Base-by-base conservation (phyloP, 164 flowering plant genomes). In the Santalum album region DNA sequence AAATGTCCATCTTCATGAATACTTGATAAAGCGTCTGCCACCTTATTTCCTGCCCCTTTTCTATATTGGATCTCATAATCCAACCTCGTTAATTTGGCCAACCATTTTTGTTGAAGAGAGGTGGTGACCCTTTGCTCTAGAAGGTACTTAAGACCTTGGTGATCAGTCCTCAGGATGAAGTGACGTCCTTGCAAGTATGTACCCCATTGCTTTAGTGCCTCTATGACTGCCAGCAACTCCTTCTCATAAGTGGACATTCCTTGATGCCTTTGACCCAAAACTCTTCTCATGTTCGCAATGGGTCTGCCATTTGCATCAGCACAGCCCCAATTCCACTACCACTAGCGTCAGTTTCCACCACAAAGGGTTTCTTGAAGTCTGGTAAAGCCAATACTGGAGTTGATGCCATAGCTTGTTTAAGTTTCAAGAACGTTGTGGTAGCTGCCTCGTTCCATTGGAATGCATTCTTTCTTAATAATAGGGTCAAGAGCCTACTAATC, bases 311-410 rank as follows among this genome's bases (percentile, higher is more conserved):
- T 18, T 62, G 57, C 24, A 25, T 54, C 0, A 62, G 20, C 0
- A 62, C 57, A 12, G 35, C 63, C 0, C 66, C 63, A n/a, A n/a
- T n/a, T n/a, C n/a, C n/a, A n/a, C n/a, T n/a, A 7, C 58, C 38
- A 1, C 58, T 61, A 17, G 70, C 70, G 54, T 69, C 67, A 16
- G 38, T 44, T 42, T 68, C 64, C 3, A 68, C 4, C 0, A 45
- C 16, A 18, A 67, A 71, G 0, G 7, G 7, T 23, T 50, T 23
- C 9, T 1, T 2, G 12, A 55, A 60, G 35, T 56, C 46, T 2
- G 56, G 69, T 0, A 59, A 1, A 0, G 61, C 58, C 7, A 66
- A 18, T 0, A 61, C 54, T 7, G 58, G 57, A 0, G 70, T 14
- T 6, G 32, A 35, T 2, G 5, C 17, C 40, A 54, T 1, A 3